These are phyloP conservation scores for Waitea zeae DNA, from an alignment of 1,284 basidiomycete genomes.

Conservation along the genomic window DNA sequence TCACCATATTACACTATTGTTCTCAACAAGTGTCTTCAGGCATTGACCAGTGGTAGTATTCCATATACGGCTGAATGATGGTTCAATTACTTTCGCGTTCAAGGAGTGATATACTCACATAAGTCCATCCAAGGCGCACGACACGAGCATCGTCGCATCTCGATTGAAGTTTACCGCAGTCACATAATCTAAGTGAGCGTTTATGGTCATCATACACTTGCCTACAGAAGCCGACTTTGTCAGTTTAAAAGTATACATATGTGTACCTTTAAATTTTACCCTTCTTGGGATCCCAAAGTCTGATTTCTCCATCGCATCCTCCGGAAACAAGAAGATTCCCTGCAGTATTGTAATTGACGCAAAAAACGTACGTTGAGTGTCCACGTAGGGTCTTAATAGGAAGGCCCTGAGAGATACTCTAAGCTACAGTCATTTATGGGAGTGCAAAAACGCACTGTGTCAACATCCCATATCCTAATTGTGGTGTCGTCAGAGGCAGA, in stretches of 20 bases:
- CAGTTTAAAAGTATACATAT: too few species aligned
- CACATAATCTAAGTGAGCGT: conserved; percentile 94
- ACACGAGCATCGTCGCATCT: conserved; percentile 88
- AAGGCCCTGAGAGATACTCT: conserved; percentile 26
- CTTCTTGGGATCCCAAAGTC: conserved; percentile 91
- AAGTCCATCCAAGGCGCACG: conserved; percentile 88
- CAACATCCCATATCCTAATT: conserved; percentile 67
- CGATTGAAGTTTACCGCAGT: conserved; percentile 86
- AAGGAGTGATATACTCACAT: conserved; percentile 43
- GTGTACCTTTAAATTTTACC: too few species aligned
- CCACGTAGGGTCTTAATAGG: conserved; percentile 49
- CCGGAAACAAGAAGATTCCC: conserved; percentile 85
- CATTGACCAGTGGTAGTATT: conserved; percentile 94
- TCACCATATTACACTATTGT: conserved; percentile 86
- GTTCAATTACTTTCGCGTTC: conserved; percentile 1
- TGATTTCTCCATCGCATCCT: conserved; percentile 86
- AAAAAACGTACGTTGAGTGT: conserved; percentile 91
- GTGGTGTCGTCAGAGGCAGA: conserved; percentile 86
- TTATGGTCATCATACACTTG: conserved; percentile 62
- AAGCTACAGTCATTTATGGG: background rate
- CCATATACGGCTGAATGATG: conserved; percentile 83
- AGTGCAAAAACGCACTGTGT: conserved; percentile 26
- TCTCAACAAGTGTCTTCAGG: conserved; percentile 90
- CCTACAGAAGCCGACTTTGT: conserved; percentile 31
- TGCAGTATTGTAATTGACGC: conserved; percentile 79